phyloP scores from a whole-genome alignment of 805 yeast genomes.

The Ogataea paraovalis region DNA sequence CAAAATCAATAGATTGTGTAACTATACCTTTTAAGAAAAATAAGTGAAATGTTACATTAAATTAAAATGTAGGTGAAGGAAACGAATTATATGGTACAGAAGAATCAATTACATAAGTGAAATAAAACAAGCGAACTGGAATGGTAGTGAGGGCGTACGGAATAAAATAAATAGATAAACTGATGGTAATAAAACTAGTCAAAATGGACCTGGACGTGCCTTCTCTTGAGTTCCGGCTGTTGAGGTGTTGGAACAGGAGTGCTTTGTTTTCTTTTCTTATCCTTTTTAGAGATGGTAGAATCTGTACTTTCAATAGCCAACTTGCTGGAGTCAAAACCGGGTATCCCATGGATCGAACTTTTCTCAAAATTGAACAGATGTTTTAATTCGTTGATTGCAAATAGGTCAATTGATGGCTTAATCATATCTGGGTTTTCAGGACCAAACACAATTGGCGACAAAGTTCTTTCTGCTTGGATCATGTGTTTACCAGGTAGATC shows the following conservation, averaged over 20 bases:
- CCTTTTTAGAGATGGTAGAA: conserved; percentile 16
- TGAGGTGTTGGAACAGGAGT: conserved; percentile 20
- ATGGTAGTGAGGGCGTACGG: too few relatives aligned
- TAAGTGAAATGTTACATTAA: too few relatives aligned
- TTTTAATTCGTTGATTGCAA: conserved; percentile 46
- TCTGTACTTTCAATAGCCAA: conserved; percentile 54
- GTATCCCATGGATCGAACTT: conserved; percentile 65
- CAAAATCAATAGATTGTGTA: too few relatives aligned
- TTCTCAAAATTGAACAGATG: conserved; percentile 57
- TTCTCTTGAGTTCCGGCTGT: conserved; percentile 24
- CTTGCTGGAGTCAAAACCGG: conserved; percentile 68
- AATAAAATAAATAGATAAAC: too few relatives aligned
- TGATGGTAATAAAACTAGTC: too few relatives aligned
- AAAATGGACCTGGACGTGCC: conserved; percentile 33
- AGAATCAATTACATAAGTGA: too few relatives aligned
- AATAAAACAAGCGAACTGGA: background rate
- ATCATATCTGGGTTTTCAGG: conserved; percentile 37
- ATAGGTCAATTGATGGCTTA: conserved; percentile 38
- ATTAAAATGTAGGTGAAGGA: too few relatives aligned
- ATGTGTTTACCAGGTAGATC: conserved; percentile 80
- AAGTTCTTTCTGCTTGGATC: conserved; percentile 47
- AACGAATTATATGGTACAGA: too few relatives aligned
- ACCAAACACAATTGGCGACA: conserved; percentile 36
- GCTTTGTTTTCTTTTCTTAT: conserved; percentile 25
- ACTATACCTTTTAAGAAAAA: too few relatives aligned